Base-by-base conservation (phyloP, 164 flowering plant genomes). In the Euptelea pleiosperma region DNA sequence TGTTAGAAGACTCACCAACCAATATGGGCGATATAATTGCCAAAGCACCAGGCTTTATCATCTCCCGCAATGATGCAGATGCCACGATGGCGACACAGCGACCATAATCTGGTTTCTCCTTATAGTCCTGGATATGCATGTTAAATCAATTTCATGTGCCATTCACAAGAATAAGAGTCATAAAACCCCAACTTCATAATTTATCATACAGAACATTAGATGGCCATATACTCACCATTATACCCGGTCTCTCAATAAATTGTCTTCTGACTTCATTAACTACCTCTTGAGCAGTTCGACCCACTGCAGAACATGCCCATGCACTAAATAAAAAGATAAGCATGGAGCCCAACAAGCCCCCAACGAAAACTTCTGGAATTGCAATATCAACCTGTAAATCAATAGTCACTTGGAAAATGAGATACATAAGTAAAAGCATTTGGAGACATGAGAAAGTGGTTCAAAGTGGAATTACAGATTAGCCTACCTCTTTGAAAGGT, bases 281-380 rank as follows among this genome's bases (percentile, higher is more conserved):
- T 52, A 93, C 96, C 77, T 90, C 97, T 63, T 93, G 99, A 57
- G 99, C 99, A 74, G 93, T 94, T 68, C 97, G 82, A 43, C 99
- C 99, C 67, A 94, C 99, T 24, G 99, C 99, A 58, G 99, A 53
- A 68, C 99, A 94, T 33, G 99, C 97, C 99, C 99, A 94, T 46
- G 91, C 99, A 79, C 99, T 94, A 62, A 94, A 94, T 43, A 94
- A 72, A 73, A 77, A 91, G 59, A 94, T 91, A 62, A 94, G 93
- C 99, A 94, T 94, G n/a, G 99, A 82, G 14, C 99, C 99, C 72
- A 94, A 72, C 67, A 94, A 73, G 44, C 99, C 99, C 61, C 96
- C 97, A 63, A 94, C 66, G 62, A 91, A 94, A 57, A 94, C 95
- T 77, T 93, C 99, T 8, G 99, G 99, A 70, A 90, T 83, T 30